phyloP scores from a whole-genome alignment of 371 early-diverging fungal genomes.

The Mortierella sp. region DNA sequence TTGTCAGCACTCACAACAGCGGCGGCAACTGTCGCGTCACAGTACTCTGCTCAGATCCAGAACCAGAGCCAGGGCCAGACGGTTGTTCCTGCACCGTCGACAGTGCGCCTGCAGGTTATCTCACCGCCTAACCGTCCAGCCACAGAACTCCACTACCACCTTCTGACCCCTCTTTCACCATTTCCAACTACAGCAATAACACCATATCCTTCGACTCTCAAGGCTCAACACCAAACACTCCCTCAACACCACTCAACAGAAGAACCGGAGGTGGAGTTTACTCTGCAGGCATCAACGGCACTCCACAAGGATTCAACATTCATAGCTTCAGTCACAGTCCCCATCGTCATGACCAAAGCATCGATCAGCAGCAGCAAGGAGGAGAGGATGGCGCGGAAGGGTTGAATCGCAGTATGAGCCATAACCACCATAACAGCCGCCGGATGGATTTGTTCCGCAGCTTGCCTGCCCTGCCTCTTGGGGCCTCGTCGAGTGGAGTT shows the following conservation, averaged over 20 bases:
- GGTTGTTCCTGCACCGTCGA: neutral
- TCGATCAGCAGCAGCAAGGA: neutral
- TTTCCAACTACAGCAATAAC: neutral
- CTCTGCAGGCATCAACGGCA: neutral
- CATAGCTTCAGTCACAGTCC: neutral
- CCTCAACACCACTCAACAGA: neutral
- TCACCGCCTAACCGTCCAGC: neutral
- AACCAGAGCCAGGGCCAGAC: neutral
- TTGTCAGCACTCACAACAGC: neutral
- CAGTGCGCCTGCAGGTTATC: neutral
- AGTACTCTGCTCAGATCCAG: neutral
- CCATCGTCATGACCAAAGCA: neutral
- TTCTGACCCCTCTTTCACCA: neutral
- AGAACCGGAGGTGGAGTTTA: neutral
- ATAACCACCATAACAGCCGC: neutral
- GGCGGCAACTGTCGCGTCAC: neutral
- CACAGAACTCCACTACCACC: slow-evolving; percentile 6
- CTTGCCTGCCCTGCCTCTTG: neutral
- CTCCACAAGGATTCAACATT: neutral
- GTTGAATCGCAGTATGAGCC: neutral
- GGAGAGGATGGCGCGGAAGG: neutral
- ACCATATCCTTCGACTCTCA: neutral
- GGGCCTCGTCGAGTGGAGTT: too few species aligned
- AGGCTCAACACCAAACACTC: neutral
- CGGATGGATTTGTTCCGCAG: neutral